Evolutionary conservation across 176 grass and related monocot species (phyloP).

Genomic region (Thalia dealbata): DNA sequence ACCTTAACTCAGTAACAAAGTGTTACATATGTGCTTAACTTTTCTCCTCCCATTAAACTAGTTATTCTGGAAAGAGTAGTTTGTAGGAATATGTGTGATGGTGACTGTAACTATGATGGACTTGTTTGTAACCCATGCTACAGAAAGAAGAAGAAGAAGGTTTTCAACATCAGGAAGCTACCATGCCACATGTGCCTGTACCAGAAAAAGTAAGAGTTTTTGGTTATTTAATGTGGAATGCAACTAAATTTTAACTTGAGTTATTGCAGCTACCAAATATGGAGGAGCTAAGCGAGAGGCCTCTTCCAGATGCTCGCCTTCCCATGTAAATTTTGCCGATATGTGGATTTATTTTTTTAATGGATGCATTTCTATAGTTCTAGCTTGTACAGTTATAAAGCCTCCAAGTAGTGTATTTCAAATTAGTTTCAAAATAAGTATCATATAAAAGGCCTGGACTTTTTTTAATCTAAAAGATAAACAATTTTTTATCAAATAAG

Average conservation of each 20-base stretch:
- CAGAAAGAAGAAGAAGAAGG: constrained; percentile 74
- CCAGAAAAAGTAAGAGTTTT: constrained; percentile 50
- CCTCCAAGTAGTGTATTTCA: no score
- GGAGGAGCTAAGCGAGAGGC: constrained; percentile 71
- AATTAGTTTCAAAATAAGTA: no score
- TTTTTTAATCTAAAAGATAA: no score
- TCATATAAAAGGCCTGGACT: no score
- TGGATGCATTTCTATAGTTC: not conserved
- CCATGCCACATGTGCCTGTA: constrained; percentile 59
- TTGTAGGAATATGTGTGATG: no score
- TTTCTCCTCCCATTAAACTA: no score
- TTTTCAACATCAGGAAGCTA: constrained; percentile 78
- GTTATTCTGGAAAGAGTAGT: no score
- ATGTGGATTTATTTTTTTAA: not conserved
- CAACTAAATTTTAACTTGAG: constrained; percentile 8
- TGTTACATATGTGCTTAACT: no score
- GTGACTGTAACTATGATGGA: no score
- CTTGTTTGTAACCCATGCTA: constrained; percentile 17
- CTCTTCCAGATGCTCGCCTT: constrained; percentile 67
- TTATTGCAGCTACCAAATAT: constrained; percentile 60
- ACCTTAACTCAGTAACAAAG: no score
- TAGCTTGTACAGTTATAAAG: constrained; percentile 7
- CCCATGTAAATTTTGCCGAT: constrained; percentile 36
- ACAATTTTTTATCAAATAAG: no score
- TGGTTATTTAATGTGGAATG: not conserved